phyloP scores from a whole-genome alignment of 164 flowering plant species.

The Protea cynaroides region DNA sequence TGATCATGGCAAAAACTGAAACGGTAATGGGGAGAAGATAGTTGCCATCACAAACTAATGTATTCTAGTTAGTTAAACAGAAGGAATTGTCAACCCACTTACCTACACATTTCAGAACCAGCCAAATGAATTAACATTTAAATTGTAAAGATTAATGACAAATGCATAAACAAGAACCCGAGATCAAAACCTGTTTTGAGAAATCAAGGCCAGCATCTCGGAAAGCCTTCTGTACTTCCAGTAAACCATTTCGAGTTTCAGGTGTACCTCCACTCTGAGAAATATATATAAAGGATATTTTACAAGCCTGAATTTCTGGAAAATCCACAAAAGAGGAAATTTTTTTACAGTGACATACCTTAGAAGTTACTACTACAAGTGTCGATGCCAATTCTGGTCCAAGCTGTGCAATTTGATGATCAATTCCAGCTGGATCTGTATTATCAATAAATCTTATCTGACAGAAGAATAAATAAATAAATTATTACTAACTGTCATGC shows the following conservation, averaged over 20 bases:
- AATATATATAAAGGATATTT: constrained; percentile 5
- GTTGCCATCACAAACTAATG: no score
- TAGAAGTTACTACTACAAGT: constrained; percentile 88
- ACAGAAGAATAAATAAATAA: constrained; percentile 14
- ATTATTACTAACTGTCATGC: not conserved
- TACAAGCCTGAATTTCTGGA: not conserved
- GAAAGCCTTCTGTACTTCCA: constrained; percentile 98
- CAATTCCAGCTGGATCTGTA: constrained; percentile 99
- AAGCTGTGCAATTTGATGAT: constrained; percentile 98
- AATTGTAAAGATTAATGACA: constrained; percentile 6
- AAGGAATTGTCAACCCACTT: no score
- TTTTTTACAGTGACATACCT: constrained; percentile 46
- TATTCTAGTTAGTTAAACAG: no score
- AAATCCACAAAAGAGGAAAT: not conserved
- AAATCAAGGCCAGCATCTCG: constrained; percentile 96
- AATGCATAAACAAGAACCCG: constrained; percentile 44
- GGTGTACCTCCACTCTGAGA: constrained; percentile 97
- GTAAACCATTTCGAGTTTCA: constrained; percentile 92
- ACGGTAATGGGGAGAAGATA: no score
- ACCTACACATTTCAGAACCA: not conserved
- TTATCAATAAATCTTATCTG: constrained; percentile 98
- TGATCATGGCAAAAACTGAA: no score
- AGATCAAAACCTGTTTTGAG: constrained; percentile 93
- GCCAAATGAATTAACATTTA: not conserved
- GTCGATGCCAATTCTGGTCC: constrained; percentile 85